Conservation (phyloP, 208 protist genomes). For the Trichomonas tenax region DNA sequence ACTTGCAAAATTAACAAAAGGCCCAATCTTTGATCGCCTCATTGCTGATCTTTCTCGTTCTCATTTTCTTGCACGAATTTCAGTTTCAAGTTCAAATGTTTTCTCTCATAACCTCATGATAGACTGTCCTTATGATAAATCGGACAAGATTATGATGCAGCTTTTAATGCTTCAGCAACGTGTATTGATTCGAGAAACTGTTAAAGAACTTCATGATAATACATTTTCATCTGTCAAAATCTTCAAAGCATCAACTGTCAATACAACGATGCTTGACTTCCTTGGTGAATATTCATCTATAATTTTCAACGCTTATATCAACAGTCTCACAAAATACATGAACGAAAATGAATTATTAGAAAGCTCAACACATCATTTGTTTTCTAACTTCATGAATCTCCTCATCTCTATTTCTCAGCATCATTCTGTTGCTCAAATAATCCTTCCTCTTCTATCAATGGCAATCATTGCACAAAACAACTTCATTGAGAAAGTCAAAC, state of each 20-base stretch:
- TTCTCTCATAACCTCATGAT: background rate
- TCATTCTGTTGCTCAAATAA: background rate
- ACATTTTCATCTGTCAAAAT: background rate
- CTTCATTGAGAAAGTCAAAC: background rate
- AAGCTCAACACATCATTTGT: background rate
- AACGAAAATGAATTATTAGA: background rate
- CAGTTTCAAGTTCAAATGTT: background rate
- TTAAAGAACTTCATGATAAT: background rate
- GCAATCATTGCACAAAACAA: too few species aligned
- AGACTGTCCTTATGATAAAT: background rate
- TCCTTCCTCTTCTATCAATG: background rate
- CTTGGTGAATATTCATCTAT: background rate
- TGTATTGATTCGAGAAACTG: background rate
- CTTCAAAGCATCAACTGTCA: background rate
- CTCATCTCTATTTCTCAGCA: background rate
- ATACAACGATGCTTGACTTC: background rate
- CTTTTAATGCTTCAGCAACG: background rate
- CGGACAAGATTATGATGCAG: background rate
- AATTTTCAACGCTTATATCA: background rate
- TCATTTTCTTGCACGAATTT: background rate
- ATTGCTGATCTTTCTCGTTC: background rate
- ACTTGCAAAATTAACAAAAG: background rate
- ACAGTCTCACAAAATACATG: background rate
- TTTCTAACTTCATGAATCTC: background rate
- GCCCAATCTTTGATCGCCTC: background rate